Conservation (phyloP, 768 basidiomycete species). For the Leccinellum luteum region DNA sequence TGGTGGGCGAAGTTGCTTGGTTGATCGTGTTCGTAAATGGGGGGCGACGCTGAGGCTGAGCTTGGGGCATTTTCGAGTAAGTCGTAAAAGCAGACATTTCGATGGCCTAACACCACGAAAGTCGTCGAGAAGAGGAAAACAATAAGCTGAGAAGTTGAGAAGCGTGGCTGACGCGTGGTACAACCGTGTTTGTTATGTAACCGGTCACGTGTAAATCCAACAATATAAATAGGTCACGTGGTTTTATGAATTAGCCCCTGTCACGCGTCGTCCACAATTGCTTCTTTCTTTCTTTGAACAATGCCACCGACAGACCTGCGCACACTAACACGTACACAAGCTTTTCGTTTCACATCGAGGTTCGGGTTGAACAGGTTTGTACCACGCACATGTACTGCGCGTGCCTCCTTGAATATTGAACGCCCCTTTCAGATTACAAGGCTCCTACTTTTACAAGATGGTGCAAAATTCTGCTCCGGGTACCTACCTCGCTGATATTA, state of each 20-base stretch:
- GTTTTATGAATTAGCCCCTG: conserved; percentile 20
- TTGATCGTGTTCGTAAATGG: conserved; percentile 44
- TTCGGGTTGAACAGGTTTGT: conserved; percentile 4
- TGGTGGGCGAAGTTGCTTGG: conserved; percentile 32
- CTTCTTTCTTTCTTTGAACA: neutral
- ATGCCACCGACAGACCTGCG: neutral
- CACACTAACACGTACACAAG: neutral
- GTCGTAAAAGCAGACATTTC: conserved; percentile 36
- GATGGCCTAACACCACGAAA: conserved; percentile 50
- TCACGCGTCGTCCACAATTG: neutral
- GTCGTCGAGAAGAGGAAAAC: conserved; percentile 6
- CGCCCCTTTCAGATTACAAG: neutral
- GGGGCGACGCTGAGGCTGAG: conserved; percentile 35
- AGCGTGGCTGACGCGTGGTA: conserved; percentile 12
- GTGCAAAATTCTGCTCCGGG: neutral
- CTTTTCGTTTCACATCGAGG: neutral
- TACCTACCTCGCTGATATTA: neutral
- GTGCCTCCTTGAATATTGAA: neutral
- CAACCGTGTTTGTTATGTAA: conserved; percentile 32
- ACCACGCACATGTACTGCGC: neutral
- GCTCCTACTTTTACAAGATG: conserved; percentile 1
- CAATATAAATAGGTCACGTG: neutral
- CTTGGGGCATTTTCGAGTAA: conserved; percentile 35
- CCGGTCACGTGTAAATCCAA: neutral
- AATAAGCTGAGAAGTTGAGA: conserved; percentile 1